These are phyloP conservation scores for Spinacia oleracea DNA, from an alignment of 179 eudicot genomes.

Conservation along the genomic window DNA sequence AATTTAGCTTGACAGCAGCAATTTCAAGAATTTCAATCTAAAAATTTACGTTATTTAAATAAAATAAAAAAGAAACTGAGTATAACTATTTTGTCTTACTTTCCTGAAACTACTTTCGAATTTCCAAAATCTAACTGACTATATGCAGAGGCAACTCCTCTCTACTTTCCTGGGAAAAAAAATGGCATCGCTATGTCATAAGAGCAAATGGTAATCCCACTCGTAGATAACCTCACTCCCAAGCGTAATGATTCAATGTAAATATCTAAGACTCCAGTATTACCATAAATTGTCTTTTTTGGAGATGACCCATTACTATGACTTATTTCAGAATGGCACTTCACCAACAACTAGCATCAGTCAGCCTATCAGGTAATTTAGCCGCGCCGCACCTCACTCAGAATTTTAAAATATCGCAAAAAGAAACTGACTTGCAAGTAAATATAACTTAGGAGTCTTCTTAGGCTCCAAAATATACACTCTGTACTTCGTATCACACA, in stretches of 20 bases:
- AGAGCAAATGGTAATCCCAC: not conserved
- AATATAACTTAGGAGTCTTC: not conserved
- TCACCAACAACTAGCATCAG: not conserved
- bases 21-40: not conserved
- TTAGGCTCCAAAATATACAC: not conserved
- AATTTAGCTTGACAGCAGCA: not conserved
- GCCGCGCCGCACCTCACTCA: not conserved
- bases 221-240: not conserved
- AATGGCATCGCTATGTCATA: not conserved
- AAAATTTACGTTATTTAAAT: not conserved
- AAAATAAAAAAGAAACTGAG: not conserved
- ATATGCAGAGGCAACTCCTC: not conserved
- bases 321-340: not conserved
- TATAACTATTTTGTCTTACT: not conserved
- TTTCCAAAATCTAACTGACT: too few species aligned
- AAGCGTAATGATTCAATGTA: not conserved
- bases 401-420: not conserved
- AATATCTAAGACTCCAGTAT: not conserved
- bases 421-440: not conserved
- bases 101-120: not conserved
- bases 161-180: not conserved
- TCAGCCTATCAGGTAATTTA: not conserved
- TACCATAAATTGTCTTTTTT: too few species aligned
- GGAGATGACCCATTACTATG: not conserved
- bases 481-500: not conserved